Evolutionary conservation across 108 stramenopile species (phyloP), one percentile per base, ranked within the genome.

Genomic region (Thalassiosira profunda): DNA sequence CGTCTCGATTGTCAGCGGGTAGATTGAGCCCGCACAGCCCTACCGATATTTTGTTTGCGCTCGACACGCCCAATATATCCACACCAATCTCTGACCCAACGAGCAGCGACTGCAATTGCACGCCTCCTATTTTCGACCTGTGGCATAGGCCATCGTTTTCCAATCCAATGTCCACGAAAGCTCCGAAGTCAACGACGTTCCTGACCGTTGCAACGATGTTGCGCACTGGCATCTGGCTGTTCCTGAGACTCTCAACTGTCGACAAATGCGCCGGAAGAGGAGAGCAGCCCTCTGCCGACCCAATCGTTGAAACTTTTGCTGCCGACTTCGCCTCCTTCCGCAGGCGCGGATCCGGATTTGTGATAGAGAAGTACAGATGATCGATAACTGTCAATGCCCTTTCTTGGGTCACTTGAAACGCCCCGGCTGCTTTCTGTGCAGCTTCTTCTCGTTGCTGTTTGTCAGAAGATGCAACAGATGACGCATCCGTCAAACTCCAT

Each of bases 141-240:
- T 89, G 85, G 1, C 86, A 57, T 36, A 89, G 52, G 6, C 83
- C 87, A 74, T 85, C 73, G 45, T 74, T 64, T 38, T 80, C 70
- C 0, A 71, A 56, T 12, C 83, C 85, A 49, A 86, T 70, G 54
- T 89, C 85, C 12, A 86, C 53, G 64, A 89, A 89, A 23, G 69
- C 81, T 42, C 87, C 87, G 61, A 89, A 89, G 69, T 89, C 87
- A 9, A 75, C 83, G 3, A 84, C 54, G 55, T 89, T 89, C n/a
- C 80, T 58, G 9, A 89, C 57, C 17, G 79, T 76, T 1, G 58
- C 87, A n/a, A 67, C 41, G 43, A 88, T 77, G 6, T 64, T 68
- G 35, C 86, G 54, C 24, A 84, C 11, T 0, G 86, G 86, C 28
- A 69, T n/a, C 1, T 20, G 49, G 12, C 44, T 30, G 40, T 76